Conservation (phyloP, 139 green algal genomes). For the Picochlorum sp. region DNA sequence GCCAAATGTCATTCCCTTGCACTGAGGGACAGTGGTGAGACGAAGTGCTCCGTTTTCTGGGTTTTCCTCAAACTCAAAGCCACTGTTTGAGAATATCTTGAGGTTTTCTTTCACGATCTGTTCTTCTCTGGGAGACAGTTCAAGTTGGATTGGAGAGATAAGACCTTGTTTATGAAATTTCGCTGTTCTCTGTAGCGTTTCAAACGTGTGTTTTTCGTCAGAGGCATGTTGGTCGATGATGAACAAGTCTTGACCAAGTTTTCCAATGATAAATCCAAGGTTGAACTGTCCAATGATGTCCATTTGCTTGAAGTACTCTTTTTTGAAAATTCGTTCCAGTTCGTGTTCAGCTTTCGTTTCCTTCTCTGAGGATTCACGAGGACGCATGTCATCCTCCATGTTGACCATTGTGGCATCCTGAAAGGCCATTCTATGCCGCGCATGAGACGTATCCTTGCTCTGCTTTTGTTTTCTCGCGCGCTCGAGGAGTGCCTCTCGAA, state of each 20-base stretch:
- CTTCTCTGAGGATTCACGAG: too few relatives aligned
- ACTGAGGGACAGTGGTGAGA: constrained; percentile 53
- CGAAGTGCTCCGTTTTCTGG: constrained; percentile 27
- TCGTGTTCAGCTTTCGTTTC: constrained; percentile 31
- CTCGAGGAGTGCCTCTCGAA: too few relatives aligned
- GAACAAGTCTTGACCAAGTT: constrained; percentile 77
- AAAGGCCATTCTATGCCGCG: too few relatives aligned
- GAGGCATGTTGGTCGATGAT: constrained; percentile 93
- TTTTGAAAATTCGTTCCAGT: constrained; percentile 82
- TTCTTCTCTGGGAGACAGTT: constrained; percentile 45
- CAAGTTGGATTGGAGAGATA: constrained; percentile 50
- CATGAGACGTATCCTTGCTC: too few relatives aligned
- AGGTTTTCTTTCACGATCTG: constrained; percentile 52
- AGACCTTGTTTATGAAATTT: constrained; percentile 77
- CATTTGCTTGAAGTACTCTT: constrained; percentile 73
- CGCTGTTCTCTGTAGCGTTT: constrained; percentile 48
- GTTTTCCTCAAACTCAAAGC: constrained; percentile 83
- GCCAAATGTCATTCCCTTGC: constrained; percentile 55
- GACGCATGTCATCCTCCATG: too few relatives aligned
- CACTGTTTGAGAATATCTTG: constrained; percentile 66
- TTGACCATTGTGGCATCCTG: too few relatives aligned
- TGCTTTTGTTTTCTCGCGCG: too few relatives aligned
- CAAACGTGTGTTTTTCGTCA: constrained; percentile 95
- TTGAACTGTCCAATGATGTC: constrained; percentile 90
- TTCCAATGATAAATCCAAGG: constrained; percentile 92